Conservation (phyloP, 225 moss, liverwort and hornwort genomes). For the Neckera pumila region DNA sequence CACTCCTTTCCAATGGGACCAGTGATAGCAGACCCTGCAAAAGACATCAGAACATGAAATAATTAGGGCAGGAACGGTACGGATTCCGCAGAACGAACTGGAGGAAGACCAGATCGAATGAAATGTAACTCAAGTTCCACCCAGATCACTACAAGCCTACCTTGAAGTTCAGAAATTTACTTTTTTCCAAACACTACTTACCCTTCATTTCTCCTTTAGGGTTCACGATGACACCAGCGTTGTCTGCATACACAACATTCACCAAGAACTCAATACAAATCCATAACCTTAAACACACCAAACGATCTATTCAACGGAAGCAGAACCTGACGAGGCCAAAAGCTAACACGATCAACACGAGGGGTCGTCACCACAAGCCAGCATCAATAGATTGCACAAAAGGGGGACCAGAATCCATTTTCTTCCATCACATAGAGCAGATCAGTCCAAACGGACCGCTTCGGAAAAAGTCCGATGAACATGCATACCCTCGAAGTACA, state of each 20-base stretch:
- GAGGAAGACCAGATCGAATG: neutral
- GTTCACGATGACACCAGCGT: slow-evolving; percentile 86
- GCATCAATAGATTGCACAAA: neutral
- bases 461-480: neutral
- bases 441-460: neutral
- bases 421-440: too few species aligned
- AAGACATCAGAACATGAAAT: neutral
- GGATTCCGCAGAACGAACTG: neutral
- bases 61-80: neutral
- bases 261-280: neutral
- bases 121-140: neutral
- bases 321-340: neutral
- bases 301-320: neutral
- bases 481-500: slow-evolving; percentile 77
- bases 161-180: neutral
- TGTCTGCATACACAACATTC: slow-evolving; percentile 33
- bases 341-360: neutral
- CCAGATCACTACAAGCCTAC: neutral
- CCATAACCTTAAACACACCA: neutral
- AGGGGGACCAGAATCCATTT: neutral
- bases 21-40: slow-evolving; percentile 78
- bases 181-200: neutral
- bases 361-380: too few species aligned
- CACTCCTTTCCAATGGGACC: slow-evolving; percentile 85
- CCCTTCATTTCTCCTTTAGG: slow-evolving; percentile 97